Conservation (phyloP, 306 rosid species). For the Pyrus bretschneideri region DNA sequence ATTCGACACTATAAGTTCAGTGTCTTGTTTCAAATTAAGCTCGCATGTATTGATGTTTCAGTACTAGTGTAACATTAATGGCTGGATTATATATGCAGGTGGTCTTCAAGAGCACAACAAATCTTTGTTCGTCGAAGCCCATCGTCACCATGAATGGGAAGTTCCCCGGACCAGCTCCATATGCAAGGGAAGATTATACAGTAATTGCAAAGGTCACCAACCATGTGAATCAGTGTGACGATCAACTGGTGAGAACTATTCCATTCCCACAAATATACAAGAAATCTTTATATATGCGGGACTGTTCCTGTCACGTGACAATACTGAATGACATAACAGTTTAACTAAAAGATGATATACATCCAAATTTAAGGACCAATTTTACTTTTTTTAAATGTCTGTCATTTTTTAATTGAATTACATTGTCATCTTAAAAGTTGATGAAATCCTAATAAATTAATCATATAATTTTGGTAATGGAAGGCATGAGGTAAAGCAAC, state of each 20-base stretch:
- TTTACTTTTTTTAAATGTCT: too few relatives aligned
- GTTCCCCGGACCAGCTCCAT: slow-evolving; percentile 64
- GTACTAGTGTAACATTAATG: neutral
- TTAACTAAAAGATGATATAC: too few relatives aligned
- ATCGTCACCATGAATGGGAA: slow-evolving; percentile 48
- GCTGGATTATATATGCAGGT: slow-evolving; percentile 31
- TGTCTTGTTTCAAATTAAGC: slow-evolving; percentile 5
- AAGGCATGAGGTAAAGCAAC: slow-evolving; percentile 72
- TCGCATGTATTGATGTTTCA: neutral
- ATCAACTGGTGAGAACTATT: slow-evolving; percentile 58
- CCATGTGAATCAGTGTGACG: slow-evolving; percentile 44
- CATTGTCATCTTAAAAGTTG: too few relatives aligned
- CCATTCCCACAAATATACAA: neutral
- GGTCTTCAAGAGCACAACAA: slow-evolving; percentile 47
- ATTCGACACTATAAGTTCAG: slow-evolving; percentile 56
- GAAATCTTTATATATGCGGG: neutral
- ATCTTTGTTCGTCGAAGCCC: slow-evolving; percentile 52
- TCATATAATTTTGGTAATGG: neutral
- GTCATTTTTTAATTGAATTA: neutral
- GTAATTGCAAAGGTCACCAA: slow-evolving; percentile 59
- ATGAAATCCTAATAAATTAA: neutral
- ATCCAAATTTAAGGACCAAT: neutral
- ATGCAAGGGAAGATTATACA: slow-evolving; percentile 71
- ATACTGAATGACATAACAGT: neutral
- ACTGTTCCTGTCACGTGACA: neutral